Evolutionary conservation across 345 rosid genomes (phyloP).

Genomic region (Linum trigynum): DNA sequence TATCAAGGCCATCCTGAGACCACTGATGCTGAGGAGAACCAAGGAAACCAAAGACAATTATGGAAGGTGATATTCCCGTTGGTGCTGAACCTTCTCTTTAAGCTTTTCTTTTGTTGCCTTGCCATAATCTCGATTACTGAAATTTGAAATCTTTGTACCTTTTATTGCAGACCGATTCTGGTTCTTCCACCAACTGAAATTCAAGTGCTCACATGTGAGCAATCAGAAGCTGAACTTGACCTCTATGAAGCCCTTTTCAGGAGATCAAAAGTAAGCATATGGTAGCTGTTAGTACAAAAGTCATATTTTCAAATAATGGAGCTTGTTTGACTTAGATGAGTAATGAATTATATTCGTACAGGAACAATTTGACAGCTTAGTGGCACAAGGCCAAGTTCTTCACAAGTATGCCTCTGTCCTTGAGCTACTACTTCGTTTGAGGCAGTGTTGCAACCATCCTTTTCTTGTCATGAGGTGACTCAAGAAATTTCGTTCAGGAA

Average conservation of each 20-base stretch:
- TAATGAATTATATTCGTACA: slow-evolving; percentile 9
- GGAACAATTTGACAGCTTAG: slow-evolving; percentile 61
- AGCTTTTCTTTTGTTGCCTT: not conserved
- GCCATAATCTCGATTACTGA: not conserved
- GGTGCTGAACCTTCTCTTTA: not conserved
- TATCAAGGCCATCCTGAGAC: slow-evolving; percentile 53
- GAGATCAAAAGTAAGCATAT: slow-evolving; percentile 45
- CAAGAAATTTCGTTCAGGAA: not conserved
- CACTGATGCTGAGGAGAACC: slow-evolving; percentile 63
- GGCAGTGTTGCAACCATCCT: slow-evolving; percentile 74
- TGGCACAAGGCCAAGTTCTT: slow-evolving; percentile 65
- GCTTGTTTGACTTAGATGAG: not conserved
- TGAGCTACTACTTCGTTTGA: slow-evolving; percentile 56
- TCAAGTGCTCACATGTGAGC: slow-evolving; percentile 46
- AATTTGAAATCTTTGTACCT: slow-evolving; percentile 9
- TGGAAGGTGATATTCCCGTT: slow-evolving; percentile 36
- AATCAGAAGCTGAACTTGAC: slow-evolving; percentile 51
- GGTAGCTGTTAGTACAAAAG: not conserved
- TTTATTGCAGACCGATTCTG: slow-evolving; percentile 47
- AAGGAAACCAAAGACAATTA: slow-evolving; percentile 54
- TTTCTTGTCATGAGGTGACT: slow-evolving; percentile 58
- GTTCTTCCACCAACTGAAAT: slow-evolving; percentile 60
- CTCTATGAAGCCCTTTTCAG: slow-evolving; percentile 54
- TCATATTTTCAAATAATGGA: not conserved
- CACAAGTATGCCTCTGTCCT: slow-evolving; percentile 60